Percentiles rank a stretch among this genome's conserved stretches.
These are phyloP conservation scores for Pichia norvegensis DNA, from an alignment of 1,139 yeast genomes.

Conservation along the genomic window DNA sequence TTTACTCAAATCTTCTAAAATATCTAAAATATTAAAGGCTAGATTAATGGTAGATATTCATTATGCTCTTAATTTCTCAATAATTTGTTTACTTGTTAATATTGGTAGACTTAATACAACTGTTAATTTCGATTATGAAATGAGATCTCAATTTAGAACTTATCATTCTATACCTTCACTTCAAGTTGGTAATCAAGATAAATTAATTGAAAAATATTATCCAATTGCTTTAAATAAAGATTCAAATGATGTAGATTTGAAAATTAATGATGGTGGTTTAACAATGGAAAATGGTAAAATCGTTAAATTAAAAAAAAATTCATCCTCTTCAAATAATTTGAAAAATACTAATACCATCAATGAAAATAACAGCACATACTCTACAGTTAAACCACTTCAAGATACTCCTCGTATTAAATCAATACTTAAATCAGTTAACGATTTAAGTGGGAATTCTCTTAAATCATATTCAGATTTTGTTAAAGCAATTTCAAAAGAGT, in stretches of 20 bases:
- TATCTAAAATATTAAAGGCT: constrained; percentile 76
- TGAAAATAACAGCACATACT: not conserved
- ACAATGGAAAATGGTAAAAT: not conserved
- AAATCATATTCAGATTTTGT: constrained; percentile 24
- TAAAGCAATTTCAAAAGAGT: constrained; percentile 9
- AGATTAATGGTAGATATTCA: constrained; percentile 54
- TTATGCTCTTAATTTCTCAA: constrained; percentile 28
- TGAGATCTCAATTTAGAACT: constrained; percentile 88
- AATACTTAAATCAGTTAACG: constrained; percentile 64
- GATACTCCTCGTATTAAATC: constrained; percentile 93
- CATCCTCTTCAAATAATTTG: not conserved
- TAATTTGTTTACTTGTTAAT: constrained; percentile 68
- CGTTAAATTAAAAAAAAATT: not conserved
- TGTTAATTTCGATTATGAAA: constrained; percentile 90
- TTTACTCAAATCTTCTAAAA: constrained; percentile 74
- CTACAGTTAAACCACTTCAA: constrained; percentile 59
- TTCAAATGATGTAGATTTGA: not conserved
- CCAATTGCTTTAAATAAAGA: constrained; percentile 11
- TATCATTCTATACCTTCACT: constrained; percentile 89
- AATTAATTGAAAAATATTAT: constrained; percentile 22
- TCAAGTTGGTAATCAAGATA: constrained; percentile 55
- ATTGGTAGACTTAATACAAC: constrained; percentile 94
- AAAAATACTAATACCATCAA: not conserved
- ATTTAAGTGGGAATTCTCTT: constrained; percentile 24
- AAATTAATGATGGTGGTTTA: constrained; percentile 4